Percentiles rank a stretch among this genome's conserved stretches.
phyloP scores from a whole-genome alignment of 2,329 filamentous ascomycete species.

The Sporothrix luriei region DNA sequence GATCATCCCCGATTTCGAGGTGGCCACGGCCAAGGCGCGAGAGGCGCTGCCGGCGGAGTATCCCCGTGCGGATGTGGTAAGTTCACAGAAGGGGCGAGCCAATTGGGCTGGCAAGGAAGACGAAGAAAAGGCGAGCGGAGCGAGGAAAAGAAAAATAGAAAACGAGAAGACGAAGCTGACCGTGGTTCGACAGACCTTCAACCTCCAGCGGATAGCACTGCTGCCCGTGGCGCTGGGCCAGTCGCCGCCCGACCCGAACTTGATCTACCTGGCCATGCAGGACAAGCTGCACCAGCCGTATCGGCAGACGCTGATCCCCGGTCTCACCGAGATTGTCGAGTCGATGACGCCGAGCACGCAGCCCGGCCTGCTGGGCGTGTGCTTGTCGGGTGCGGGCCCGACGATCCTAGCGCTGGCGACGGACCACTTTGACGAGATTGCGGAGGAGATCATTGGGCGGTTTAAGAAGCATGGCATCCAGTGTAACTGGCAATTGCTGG shows the following conservation, averaged over 20 bases:
- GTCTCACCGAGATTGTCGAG: slow-evolving; percentile 84
- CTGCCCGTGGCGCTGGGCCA: slow-evolving; percentile 86
- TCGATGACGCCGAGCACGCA: slow-evolving; percentile 87
- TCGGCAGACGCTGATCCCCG: slow-evolving; percentile 86
- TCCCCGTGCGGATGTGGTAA: slow-evolving; percentile 77
- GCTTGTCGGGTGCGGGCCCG: slow-evolving; percentile 89
- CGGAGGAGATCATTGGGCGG: slow-evolving; percentile 71
- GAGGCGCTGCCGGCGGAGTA: slow-evolving; percentile 82
- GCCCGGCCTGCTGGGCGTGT: slow-evolving; percentile 87
- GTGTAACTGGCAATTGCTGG: slow-evolving; percentile 84
- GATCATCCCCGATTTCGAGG: slow-evolving; percentile 94
- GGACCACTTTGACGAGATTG: slow-evolving; percentile 84
- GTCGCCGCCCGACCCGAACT: slow-evolving; percentile 85
- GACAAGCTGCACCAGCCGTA: slow-evolving; percentile 98
- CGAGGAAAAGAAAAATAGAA: neutral
- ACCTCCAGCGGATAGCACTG: slow-evolving; percentile 89
- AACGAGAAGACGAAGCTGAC: neutral
- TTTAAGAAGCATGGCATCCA: slow-evolving; percentile 74
- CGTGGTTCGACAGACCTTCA: slow-evolving; percentile 66
- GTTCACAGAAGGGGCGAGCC: slow-evolving; percentile 42
- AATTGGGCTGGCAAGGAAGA: neutral
- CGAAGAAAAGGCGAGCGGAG: neutral
- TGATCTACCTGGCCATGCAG: slow-evolving; percentile 98
- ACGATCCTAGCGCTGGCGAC: slow-evolving; percentile 94
- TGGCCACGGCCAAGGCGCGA: slow-evolving; percentile 89